Base-by-base conservation (phyloP, 371 early-diverging fungal genomes). In the Dichotomocladium elegans region DNA sequence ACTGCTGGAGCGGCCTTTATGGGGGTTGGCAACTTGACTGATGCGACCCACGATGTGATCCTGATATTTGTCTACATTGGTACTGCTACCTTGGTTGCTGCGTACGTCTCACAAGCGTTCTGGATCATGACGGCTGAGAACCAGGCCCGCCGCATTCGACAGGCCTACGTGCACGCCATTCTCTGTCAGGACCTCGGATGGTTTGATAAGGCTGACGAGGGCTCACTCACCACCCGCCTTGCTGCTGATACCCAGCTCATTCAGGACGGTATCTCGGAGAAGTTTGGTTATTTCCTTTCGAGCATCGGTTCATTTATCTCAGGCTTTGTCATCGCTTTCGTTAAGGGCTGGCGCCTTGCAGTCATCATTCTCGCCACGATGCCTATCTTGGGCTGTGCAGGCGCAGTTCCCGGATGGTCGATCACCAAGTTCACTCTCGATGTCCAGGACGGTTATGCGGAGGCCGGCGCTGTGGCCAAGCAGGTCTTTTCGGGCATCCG, bases 181-280 rank as follows among this genome's bases (percentile, higher is more conserved):
- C 72, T 99, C 31, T 83, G 91, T 28, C 96, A 97, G 64, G 92
- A 98, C 21, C 82, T 94, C 53, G 87, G 83, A 17, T 99, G 91
- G 88, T 96, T 93, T 61, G 99, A 99, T 57, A 76, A 72, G 35
- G 69, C 81, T 42, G 77, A 81, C 67, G 60, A 70, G 55, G 88
- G 87, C 30, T 87, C 87, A 44, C 68, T 86, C 33, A 88, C 87
- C 10, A 86, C 88, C 17, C 81, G 90, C 49, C 79, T 92, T 15
- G 83, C 88, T 15, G 78, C 84, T 61, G 86, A 94, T 72, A 82
- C 87, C 37, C 77, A 93, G 45, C 55, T 90, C 44, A 79, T 92
- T 42, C 90, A 90, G 63, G 93, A 91, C 68, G 93, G 96, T 43
- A 86, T 92, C 9, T 79, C 83, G 6, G 93, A 90, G 43, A 94